Conservation (phyloP, 2,329 filamentous ascomycete species). For the Pseudocercospora pini-densiflorae region DNA sequence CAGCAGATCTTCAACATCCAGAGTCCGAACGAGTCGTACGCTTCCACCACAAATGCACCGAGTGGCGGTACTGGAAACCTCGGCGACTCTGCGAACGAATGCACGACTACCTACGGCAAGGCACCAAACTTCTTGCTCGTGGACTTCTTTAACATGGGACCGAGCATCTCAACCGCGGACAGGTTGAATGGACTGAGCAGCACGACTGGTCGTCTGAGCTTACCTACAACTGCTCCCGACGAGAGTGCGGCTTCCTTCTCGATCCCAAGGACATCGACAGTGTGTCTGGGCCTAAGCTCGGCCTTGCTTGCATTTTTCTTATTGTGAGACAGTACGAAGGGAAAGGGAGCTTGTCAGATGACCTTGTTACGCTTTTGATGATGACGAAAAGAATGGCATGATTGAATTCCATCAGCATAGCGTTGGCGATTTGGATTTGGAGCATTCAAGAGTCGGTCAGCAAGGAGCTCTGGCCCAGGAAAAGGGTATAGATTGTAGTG, state of each 20-base stretch:
- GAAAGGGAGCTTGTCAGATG: slow-evolving; percentile 8
- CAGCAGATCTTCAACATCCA: slow-evolving; percentile 46
- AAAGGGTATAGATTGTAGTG: slow-evolving; percentile 3
- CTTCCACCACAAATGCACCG: slow-evolving; percentile 49
- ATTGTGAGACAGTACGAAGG: slow-evolving; percentile 22
- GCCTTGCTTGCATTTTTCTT: slow-evolving; percentile 25
- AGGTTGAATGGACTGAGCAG: slow-evolving; percentile 43
- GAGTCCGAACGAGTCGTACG: slow-evolving; percentile 48
- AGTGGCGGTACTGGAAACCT: slow-evolving; percentile 49
- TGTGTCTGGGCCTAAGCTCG: slow-evolving; percentile 20
- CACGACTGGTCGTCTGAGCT: slow-evolving; percentile 18
- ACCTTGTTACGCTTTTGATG: slow-evolving; percentile 17
- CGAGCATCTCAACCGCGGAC: slow-evolving; percentile 48
- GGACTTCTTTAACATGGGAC: slow-evolving; percentile 50
- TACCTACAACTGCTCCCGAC: slow-evolving; percentile 16
- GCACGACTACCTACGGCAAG: slow-evolving; percentile 44
- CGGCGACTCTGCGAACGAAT: slow-evolving; percentile 47
- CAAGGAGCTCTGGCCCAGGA: slow-evolving; percentile 7
- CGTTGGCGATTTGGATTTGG: slow-evolving; percentile 5
- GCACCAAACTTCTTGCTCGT: slow-evolving; percentile 50
- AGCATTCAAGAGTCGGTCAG: slow-evolving; percentile 23
- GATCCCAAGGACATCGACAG: slow-evolving; percentile 18
- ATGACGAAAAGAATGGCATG: slow-evolving; percentile 19
- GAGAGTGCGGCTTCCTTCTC: slow-evolving; percentile 19
- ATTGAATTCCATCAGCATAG: background rate